These are phyloP conservation scores for Macrolepiota dolichaula DNA, from an alignment of 768 basidiomycete species.

Conservation along the genomic window DNA sequence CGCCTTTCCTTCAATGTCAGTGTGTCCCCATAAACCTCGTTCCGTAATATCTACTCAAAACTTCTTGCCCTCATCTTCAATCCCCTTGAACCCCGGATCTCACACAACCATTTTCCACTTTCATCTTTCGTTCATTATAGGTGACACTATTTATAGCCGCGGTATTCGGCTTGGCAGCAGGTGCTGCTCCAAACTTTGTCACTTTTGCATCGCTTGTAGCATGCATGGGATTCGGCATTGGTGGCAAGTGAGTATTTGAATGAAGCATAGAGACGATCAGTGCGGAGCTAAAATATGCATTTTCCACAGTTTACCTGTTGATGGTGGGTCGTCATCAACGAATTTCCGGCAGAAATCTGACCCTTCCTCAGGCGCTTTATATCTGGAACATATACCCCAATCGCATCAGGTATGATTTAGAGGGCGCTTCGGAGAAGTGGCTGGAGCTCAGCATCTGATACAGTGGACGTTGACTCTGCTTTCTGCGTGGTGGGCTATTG, in stretches of 20 bases:
- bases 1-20: slow-evolving; percentile 40
- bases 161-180: slow-evolving; percentile 62
- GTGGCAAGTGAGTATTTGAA: slow-evolving; percentile 33
- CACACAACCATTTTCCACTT: not conserved
- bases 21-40: not conserved
- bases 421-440: not conserved
- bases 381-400: slow-evolving; percentile 9
- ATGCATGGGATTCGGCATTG: slow-evolving; percentile 65
- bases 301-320: not conserved
- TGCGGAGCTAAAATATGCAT: not conserved
- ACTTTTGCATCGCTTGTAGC: slow-evolving; percentile 51
- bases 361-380: slow-evolving; percentile 2
- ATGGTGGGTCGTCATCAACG: slow-evolving; percentile 35
- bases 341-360: not conserved
- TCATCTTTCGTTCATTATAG: slow-evolving; percentile 26
- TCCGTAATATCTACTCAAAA: too few species aligned
- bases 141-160: slow-evolving; percentile 67
- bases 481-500: not conserved
- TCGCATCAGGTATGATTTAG: slow-evolving; percentile 5
- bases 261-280: not conserved
- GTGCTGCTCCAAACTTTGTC: slow-evolving; percentile 51
- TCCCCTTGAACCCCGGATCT: not conserved
- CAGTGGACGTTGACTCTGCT: slow-evolving; percentile 5
- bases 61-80: too few species aligned
- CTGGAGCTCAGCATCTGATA: not conserved